Percentiles rank a stretch among this genome's conserved stretches.
Evolutionary conservation across 1,284 basidiomycete species (phyloP).

Genomic region (Bjerkandera adusta): DNA sequence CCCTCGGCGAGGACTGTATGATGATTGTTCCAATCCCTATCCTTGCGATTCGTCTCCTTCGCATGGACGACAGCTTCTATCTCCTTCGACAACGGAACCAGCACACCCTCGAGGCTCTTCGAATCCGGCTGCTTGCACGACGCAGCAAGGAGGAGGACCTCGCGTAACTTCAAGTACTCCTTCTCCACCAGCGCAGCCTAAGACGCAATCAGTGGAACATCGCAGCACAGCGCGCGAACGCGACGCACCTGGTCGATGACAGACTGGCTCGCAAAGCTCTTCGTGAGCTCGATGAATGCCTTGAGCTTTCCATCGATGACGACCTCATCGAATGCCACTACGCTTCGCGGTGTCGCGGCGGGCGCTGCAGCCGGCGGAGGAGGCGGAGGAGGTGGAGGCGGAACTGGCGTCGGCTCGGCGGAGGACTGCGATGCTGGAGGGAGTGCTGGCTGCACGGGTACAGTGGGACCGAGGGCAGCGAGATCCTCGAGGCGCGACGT

Average conservation of each 20-base stretch:
- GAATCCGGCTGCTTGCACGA: constrained; percentile 81
- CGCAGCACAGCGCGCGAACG: too few species aligned
- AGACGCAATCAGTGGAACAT: not conserved
- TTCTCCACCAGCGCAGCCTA: constrained; percentile 72
- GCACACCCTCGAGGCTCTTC: constrained; percentile 55
- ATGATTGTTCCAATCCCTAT: constrained; percentile 83
- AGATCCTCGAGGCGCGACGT: constrained; percentile 95
- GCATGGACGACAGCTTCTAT: constrained; percentile 77
- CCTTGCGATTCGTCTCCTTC: constrained; percentile 83
- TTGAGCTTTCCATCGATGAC: constrained; percentile 73
- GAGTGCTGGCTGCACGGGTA: constrained; percentile 23
- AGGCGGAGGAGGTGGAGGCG: constrained; percentile 38
- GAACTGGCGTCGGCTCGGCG: constrained; percentile 38
- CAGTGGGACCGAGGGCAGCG: constrained; percentile 42
- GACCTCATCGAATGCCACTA: constrained; percentile 74
- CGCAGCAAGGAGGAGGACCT: constrained; percentile 67
- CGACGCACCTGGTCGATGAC: constrained; percentile 78
- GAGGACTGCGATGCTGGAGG: constrained; percentile 37
- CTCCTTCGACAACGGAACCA: constrained; percentile 72
- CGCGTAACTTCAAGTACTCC: constrained; percentile 69
- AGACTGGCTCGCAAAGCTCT: constrained; percentile 65
- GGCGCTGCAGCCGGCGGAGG: constrained; percentile 36
- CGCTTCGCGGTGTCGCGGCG: constrained; percentile 54
- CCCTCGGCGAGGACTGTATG: constrained; percentile 84
- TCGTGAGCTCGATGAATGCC: constrained; percentile 75